A percentile compares a stretch with the other conserved stretches of the same genome.
phyloP scores from a whole-genome alignment of 306 rosid species.

The Arachis hypogaea region DNA sequence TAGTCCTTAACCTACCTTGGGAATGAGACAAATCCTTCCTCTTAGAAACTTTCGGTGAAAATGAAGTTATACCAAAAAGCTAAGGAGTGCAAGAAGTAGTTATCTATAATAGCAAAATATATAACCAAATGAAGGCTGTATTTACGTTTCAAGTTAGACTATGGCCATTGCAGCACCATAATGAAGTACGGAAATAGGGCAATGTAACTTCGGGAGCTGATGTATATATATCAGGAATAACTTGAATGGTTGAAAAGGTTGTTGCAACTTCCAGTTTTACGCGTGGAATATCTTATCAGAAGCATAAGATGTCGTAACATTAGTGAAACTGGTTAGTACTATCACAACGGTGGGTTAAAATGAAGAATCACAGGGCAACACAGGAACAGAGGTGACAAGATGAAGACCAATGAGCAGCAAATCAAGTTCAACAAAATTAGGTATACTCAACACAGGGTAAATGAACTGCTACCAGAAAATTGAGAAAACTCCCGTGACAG shows the following conservation, averaged over 20 bases:
- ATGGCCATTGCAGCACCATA: neutral
- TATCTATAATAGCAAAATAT: neutral
- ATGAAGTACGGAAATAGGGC: neutral
- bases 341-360: neutral
- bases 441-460: neutral
- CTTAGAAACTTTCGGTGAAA: neutral
- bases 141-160: neutral
- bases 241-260: neutral
- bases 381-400: neutral
- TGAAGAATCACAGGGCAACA: neutral
- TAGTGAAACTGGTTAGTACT: neutral
- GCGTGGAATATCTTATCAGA: neutral
- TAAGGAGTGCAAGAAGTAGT: neutral
- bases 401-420: neutral
- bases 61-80: neutral
- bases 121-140: neutral
- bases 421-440: slow-evolving; percentile 2
- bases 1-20: neutral
- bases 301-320: neutral
- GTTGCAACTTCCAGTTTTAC: neutral
- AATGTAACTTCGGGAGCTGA: neutral
- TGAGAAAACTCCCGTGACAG: neutral
- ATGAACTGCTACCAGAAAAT: neutral
- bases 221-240: neutral
- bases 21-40: neutral